phyloP scores from a whole-genome alignment of 352 stramenopile species.

The Phytophthora fragariae region DNA sequence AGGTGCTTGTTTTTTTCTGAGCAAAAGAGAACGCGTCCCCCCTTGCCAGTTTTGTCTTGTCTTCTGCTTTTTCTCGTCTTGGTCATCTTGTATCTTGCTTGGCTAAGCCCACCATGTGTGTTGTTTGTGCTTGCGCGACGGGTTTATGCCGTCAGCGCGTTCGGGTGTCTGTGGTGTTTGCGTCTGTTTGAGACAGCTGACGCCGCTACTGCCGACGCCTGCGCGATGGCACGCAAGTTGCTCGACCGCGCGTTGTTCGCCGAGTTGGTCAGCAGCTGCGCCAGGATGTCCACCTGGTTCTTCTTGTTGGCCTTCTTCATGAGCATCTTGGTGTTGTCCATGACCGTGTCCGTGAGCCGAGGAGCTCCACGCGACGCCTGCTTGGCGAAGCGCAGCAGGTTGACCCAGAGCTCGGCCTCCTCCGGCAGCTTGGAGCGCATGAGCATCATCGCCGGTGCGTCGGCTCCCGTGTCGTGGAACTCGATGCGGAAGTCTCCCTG shows the following conservation, averaged over 20 bases:
- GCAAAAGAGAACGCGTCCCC: constrained; percentile 10
- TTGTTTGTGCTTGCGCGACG: constrained; percentile 15
- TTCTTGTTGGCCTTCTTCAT: constrained; percentile 56
- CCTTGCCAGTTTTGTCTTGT: constrained; percentile 35
- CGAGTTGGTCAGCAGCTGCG: constrained; percentile 50
- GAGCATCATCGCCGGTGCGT: constrained; percentile 60
- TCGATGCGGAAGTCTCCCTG: constrained; percentile 73
- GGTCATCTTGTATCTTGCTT: constrained; percentile 27
- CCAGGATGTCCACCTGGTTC: constrained; percentile 56
- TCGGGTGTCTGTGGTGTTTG: constrained; percentile 32
- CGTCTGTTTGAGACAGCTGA: constrained; percentile 41
- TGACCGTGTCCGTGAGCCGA: constrained; percentile 31
- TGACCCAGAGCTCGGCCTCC: constrained; percentile 79
- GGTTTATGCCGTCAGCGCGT: constrained; percentile 35
- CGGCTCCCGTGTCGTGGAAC: constrained; percentile 48
- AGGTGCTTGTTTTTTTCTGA: constrained; percentile 36
- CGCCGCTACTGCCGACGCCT: constrained; percentile 42
- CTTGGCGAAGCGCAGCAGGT: constrained; percentile 73
- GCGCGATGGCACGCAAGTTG: constrained; percentile 45
- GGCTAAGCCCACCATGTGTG: constrained; percentile 17
- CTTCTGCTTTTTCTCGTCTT: constrained; percentile 50
- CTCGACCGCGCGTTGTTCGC: constrained; percentile 41
- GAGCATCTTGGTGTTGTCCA: constrained; percentile 38
- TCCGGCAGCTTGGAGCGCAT: constrained; percentile 65
- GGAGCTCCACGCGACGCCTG: constrained; percentile 46